Percentiles rank a stretch among this genome's conserved stretches.
phyloP scores from a whole-genome alignment of 805 yeast species.

The Kodamaea laetipori region DNA sequence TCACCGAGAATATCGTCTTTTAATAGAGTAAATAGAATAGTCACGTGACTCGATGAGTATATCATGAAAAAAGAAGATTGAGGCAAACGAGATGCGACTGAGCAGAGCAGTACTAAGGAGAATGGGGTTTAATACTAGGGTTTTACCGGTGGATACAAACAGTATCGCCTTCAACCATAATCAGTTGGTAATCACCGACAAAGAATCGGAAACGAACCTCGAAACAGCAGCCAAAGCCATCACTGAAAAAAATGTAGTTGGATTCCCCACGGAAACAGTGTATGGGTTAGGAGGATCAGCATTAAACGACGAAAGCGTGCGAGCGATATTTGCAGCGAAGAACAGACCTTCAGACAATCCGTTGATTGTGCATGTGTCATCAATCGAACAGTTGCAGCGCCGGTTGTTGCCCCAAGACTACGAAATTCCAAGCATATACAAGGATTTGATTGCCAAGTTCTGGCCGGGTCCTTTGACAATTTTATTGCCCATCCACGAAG shows the following conservation, averaged over 20 bases:
- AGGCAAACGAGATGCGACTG: slow-evolving; percentile 1
- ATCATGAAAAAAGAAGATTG: background rate
- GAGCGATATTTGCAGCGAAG: slow-evolving; percentile 80
- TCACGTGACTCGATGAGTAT: slow-evolving; percentile 5
- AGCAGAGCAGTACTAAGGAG: slow-evolving; percentile 3
- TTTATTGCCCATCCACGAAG: slow-evolving; percentile 59
- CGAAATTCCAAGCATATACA: slow-evolving; percentile 68
- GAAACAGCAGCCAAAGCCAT: slow-evolving; percentile 61
- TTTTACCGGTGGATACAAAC: slow-evolving; percentile 57
- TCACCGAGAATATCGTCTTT: slow-evolving; percentile 52
- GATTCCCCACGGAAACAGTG: slow-evolving; percentile 96
- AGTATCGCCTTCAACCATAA: slow-evolving; percentile 51
- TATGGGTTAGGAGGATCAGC: slow-evolving; percentile 95
- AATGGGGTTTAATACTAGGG: slow-evolving; percentile 26
- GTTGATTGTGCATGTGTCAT: slow-evolving; percentile 83
- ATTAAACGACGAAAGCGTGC: slow-evolving; percentile 68
- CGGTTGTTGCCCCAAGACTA: slow-evolving; percentile 51
- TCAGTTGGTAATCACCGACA: slow-evolving; percentile 47
- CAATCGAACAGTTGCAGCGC: slow-evolving; percentile 67
- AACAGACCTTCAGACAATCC: slow-evolving; percentile 97
- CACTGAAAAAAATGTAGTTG: slow-evolving; percentile 62
- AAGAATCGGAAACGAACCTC: slow-evolving; percentile 53
- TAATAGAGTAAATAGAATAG: slow-evolving; percentile 11
- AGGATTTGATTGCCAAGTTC: slow-evolving; percentile 60
- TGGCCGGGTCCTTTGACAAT: slow-evolving; percentile 99